Evolutionary conservation across 768 basidiomycete genomes (phyloP).

Genomic region (Auriscalpium vulgare): DNA sequence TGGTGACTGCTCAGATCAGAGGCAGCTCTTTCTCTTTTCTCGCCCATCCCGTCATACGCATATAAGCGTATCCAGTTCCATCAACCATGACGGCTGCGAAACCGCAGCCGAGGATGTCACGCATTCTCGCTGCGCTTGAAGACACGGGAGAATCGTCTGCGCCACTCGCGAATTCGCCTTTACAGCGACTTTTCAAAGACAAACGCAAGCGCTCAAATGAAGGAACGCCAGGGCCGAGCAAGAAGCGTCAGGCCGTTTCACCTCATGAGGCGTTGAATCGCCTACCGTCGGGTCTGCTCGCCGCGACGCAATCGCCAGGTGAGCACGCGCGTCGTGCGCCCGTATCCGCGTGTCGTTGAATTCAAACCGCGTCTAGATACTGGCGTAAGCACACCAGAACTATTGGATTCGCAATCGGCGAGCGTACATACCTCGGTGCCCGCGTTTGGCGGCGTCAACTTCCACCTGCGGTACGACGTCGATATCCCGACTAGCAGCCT

Average conservation of each 20-base stretch:
- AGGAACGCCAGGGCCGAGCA: not conserved
- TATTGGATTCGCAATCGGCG: not conserved
- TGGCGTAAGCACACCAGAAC: not conserved
- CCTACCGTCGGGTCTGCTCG: conserved; percentile 10
- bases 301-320: conserved; percentile 7
- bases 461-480: conserved; percentile 41
- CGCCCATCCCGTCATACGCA: too few relatives aligned
- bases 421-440: not conserved
- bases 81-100: not conserved
- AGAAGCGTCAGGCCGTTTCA: conserved; percentile 4
- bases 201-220: conserved; percentile 10
- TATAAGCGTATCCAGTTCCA: too few relatives aligned
- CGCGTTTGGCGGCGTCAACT: conserved; percentile 16
- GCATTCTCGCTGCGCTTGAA: conserved; percentile 12
- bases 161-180: not conserved
- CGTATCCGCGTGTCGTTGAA: not conserved
- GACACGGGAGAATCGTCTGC: not conserved
- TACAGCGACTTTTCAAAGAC: not conserved
- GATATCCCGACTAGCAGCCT: conserved; percentile 41
- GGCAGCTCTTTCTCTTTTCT: too few relatives aligned
- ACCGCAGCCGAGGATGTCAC: conserved; percentile 7
- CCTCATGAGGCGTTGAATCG: not conserved
- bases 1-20: too few relatives aligned
- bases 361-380: not conserved
- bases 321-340: not conserved